These are phyloP conservation scores for Eucalyptus marginata DNA, from an alignment of 345 rosid species.

Conservation along the genomic window DNA sequence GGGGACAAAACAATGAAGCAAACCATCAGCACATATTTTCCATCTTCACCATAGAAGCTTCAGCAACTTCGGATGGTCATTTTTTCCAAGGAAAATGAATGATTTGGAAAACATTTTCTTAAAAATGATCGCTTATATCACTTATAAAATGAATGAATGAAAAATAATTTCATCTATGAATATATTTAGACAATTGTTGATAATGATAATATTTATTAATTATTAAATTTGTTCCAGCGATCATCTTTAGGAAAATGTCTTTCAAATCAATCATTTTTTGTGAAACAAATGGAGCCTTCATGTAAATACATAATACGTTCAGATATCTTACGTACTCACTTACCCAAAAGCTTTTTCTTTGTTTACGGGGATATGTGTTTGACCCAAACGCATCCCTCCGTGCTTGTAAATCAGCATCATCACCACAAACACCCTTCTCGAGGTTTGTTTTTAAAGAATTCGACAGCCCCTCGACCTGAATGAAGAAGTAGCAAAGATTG, in stretches of 20 bases:
- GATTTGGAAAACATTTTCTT: neutral
- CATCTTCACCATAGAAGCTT: neutral
- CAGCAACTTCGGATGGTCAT: neutral
- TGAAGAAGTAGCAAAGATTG: neutral
- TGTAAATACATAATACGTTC: neutral
- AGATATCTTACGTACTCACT: neutral
- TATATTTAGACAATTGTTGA: neutral
- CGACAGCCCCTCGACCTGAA: conserved; percentile 56
- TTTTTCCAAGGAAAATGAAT: neutral
- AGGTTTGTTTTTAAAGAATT: conserved; percentile 47
- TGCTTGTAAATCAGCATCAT: conserved; percentile 51
- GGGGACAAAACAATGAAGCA: neutral
- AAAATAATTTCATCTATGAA: neutral
- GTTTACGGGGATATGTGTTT: conserved; percentile 79
- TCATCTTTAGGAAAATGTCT: neutral
- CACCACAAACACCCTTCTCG: conserved; percentile 62
- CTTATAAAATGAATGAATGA: neutral
- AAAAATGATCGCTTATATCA: neutral
- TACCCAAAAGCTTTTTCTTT: conserved; percentile 90
- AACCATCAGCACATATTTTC: neutral
- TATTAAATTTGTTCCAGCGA: neutral
- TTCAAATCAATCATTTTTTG: neutral
- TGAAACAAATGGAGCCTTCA: neutral
- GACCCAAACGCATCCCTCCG: conserved; percentile 66
- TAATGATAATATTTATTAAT: neutral